Base-by-base conservation (phyloP, 2,329 filamentous ascomycete species). In the Penicillium capsulatum region DNA sequence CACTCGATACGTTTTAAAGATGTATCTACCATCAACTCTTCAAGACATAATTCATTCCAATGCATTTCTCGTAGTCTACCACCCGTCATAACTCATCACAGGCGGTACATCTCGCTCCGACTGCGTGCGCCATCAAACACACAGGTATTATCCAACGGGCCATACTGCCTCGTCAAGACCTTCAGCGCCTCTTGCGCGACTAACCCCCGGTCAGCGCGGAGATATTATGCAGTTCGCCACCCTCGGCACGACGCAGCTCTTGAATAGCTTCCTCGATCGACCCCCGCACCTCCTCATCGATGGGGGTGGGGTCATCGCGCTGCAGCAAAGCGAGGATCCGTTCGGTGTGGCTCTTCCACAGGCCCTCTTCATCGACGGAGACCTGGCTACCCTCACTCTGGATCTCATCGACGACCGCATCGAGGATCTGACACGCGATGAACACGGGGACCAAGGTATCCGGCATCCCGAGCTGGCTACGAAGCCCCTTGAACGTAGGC, bases 101-200 rank as follows among this genome's bases (percentile, higher is more conserved):
- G 57, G 39, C 63, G 69, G 48, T 77, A 68, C 50, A 78, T 75
- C 28, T 66, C 69, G 32, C 65, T 76, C 55, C 72, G 75, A 57
- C 77, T 80, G 47, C 60, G 67, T 2, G 81, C 70, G 1, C 80
- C 80, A 54, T 83, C 78, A 50, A 81, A 82, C 16, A 82, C 59
- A 53, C 77, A 81, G 0, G 75, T 79, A 44, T 81, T 81, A 58
- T 82, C 77, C 7, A 82, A 68, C 1, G 80, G 79, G 8, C 81
- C 69, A 56, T 83, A 83, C 63, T 83, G 80, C 54, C 75, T 73
- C n/a, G 80, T 83, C 31, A 74, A 48, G 4, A 80, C 76, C 62
- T 98, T 98, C 69, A 98, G 94, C 47, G 91, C 80, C 69, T 98
- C 92, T 66, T 98, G 94, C n/a, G 91, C 88, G 33, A 94, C 84